These are phyloP conservation scores for Solanum paucissectum DNA, from an alignment of 257 asterid genomes.

Conservation along the genomic window DNA sequence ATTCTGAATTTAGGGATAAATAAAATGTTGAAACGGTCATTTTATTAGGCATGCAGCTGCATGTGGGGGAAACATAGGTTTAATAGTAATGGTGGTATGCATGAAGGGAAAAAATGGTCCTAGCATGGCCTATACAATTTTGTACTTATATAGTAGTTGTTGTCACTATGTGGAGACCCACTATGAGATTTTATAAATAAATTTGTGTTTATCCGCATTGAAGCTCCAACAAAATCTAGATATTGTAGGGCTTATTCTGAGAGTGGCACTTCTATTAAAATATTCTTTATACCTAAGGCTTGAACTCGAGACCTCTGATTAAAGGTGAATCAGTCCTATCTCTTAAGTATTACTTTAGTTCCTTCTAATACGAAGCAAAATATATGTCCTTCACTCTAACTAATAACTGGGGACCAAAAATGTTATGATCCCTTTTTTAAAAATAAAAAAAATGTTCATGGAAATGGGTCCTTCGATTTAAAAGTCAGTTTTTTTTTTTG, in stretches of 20 bases:
- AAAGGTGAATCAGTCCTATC: too few species aligned
- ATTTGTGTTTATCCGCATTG: too few species aligned
- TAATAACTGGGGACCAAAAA: neutral
- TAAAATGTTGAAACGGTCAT: slow-evolving; percentile 10
- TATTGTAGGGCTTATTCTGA: rapidly evolving
- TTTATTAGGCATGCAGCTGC: neutral
- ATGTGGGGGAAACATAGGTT: neutral
- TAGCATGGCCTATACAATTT: slow-evolving; percentile 9
- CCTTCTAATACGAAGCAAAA: neutral
- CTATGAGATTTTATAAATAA: neutral
- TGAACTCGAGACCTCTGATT: too few species aligned
- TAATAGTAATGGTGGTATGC: slow-evolving; percentile 6
- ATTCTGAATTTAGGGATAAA: neutral
- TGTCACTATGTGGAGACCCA: slow-evolving; percentile 4
- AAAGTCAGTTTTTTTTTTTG: slow-evolving; percentile 8
- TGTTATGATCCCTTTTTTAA: neutral
- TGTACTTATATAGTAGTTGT: slow-evolving; percentile 1
- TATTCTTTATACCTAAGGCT: rapidly evolving
- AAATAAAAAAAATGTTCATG: neutral
- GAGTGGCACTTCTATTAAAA: neutral
- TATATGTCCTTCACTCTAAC: neutral
- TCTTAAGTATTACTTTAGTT: too few species aligned
- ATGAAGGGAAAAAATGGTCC: slow-evolving; percentile 15
- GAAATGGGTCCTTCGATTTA: slow-evolving; percentile 5
- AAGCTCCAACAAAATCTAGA: neutral